phyloP scores from a whole-genome alignment of 768 basidiomycete genomes.

The Amanita rimosa region DNA sequence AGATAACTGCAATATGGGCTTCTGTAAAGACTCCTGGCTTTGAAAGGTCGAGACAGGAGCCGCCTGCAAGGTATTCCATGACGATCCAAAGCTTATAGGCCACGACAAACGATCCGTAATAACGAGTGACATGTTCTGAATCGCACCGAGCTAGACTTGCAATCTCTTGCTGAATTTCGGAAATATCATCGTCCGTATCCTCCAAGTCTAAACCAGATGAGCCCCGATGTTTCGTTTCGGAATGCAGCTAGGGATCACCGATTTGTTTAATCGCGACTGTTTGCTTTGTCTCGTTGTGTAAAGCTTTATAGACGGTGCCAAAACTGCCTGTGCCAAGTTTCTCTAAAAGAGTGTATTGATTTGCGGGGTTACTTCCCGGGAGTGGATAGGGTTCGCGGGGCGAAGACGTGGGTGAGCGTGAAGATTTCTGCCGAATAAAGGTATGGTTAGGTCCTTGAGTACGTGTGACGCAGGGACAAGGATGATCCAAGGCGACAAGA shows the following conservation, averaged over 20 bases:
- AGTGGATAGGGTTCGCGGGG: constrained; percentile 54
- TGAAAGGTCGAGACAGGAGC: constrained; percentile 94
- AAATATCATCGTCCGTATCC: constrained; percentile 96
- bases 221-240: constrained; percentile 3
- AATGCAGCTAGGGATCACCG: constrained; percentile 31
- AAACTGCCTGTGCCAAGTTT: constrained; percentile 98
- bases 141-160: constrained; percentile 93
- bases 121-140: constrained; percentile 92
- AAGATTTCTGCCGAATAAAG: constrained; percentile 31
- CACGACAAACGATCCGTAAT: constrained; percentile 95
- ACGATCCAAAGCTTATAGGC: constrained; percentile 98
- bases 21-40: constrained; percentile 89
- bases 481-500: no score
- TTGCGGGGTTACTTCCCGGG: constrained; percentile 72
- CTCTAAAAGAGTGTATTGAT: constrained; percentile 86
- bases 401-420: constrained; percentile 38
- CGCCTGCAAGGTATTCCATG: constrained; percentile 98
- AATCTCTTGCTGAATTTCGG: constrained; percentile 98
- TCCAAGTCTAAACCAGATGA: constrained; percentile 61
- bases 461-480: no score
- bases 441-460: no score
- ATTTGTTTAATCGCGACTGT: constrained; percentile 99
- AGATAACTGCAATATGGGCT: constrained; percentile 89
- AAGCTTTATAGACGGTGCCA: constrained; percentile 94
- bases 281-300: constrained; percentile 89